A percentile compares a stretch with the other conserved stretches of the same genome.
These are phyloP conservation scores for Agapanthus africanus DNA, from an alignment of 106 monocot species.

Conservation along the genomic window DNA sequence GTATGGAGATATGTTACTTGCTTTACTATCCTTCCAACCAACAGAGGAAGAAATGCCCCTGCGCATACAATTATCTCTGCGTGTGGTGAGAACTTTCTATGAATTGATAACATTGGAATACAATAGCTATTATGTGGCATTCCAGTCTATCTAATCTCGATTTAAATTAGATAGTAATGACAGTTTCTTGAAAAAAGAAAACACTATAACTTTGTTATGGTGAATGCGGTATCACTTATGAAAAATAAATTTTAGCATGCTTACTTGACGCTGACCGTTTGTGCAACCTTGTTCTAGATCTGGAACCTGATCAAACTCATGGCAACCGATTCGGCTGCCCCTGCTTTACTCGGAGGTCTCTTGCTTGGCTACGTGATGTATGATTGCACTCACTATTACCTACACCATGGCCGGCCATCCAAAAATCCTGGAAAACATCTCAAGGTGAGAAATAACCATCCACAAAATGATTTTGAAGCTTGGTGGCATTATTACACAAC, in stretches of 20 bases:
- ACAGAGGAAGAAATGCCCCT: not conserved
- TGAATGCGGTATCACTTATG: too few relatives aligned
- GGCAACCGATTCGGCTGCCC: conserved; percentile 41
- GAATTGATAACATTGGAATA: too few relatives aligned
- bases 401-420: conserved; percentile 81
- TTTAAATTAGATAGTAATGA: not conserved
- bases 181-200: not conserved
- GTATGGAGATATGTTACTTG: too few relatives aligned
- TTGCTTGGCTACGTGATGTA: conserved; percentile 88
- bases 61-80: not conserved
- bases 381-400: conserved; percentile 93
- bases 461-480: not conserved
- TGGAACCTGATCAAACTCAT: conserved; percentile 53
- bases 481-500: not conserved
- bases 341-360: conserved; percentile 72
- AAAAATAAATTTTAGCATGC: not conserved
- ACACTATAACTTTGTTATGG: too few relatives aligned
- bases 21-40: not conserved
- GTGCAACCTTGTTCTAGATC: conserved; percentile 32
- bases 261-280: not conserved
- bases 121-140: too few relatives aligned
- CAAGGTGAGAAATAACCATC: conserved; percentile 53
- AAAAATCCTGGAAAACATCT: conserved; percentile 43
- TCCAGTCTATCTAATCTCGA: too few relatives aligned
- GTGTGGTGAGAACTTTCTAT: too few relatives aligned